Base-by-base conservation (phyloP, 257 asterid genomes). In the Rhazya stricta region DNA sequence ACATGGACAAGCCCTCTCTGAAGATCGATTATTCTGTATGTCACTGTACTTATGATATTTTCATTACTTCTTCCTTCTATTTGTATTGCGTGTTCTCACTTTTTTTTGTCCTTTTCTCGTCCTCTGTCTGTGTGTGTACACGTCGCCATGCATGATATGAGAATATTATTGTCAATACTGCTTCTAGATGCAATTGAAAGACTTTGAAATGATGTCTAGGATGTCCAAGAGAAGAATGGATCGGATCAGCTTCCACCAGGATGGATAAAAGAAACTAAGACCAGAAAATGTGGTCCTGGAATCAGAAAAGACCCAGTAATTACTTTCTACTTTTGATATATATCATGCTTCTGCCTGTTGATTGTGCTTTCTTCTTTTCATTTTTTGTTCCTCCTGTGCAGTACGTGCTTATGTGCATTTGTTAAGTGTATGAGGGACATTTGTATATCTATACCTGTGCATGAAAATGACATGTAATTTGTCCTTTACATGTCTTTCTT, bases 241-340 rank as follows among this genome's bases (percentile, higher is more conserved):
- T 71, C 71, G 73, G 89, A 84, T 70, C 94, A 79, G 57, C 83
- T 92, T 71, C 96, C 97, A 23, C 84, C 85, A 39, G 96, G 96
- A 69, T 92, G 97, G 97, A 86, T 82, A 67, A 84, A 83, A 81
- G 96, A 86, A 83, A 67, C 71, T 73, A 81, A 73, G 80, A 74
- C 77, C 66, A 83, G 84, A 72, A 89, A 82, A 77, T 75, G 66
- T 29, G 91, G 82, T 46, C 48, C 29, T 32, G 85, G 54, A 78
- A 82, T 25, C 11, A 87, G 83, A 79, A 82, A 56, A 73, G 93
- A 90, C 79, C 83, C 87, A 86, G 93, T 92, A 92, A 73, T 67
- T 75, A 45, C 58, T 67, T 63, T 61, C 60, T 69, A 74, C 41
- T 62, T 3, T 34, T 51, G 29, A 21, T 23, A 13, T 42, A 3